Evolutionary conservation across 768 basidiomycete genomes (phyloP).

Genomic region (Chalciporus piperatus): DNA sequence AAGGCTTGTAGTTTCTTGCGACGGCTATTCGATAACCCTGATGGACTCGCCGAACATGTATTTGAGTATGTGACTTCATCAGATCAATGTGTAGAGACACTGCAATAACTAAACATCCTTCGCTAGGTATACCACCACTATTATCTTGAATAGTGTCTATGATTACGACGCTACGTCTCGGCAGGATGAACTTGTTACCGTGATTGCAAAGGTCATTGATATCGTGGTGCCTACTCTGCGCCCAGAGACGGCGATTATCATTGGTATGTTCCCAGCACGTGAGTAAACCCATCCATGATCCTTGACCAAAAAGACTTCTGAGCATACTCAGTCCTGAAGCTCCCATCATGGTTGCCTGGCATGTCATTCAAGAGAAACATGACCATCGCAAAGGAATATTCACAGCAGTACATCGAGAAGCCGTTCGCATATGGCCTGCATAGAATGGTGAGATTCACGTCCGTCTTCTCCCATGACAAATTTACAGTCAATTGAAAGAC

Average conservation of each 20-base stretch:
- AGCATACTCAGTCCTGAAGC: constrained; percentile 1
- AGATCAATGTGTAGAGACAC: too few relatives aligned
- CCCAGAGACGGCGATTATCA: not conserved
- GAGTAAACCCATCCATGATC: not conserved
- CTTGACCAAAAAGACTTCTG: not conserved
- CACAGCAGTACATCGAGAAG: not conserved
- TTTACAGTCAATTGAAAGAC: too few relatives aligned
- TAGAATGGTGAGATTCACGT: not conserved
- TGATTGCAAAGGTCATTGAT: not conserved
- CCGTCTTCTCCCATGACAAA: not conserved
- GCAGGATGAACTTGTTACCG: constrained; percentile 5
- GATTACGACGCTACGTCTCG: constrained; percentile 8
- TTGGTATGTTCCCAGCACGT: not conserved
- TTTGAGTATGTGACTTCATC: not conserved
- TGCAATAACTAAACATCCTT: too few relatives aligned
- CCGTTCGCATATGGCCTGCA: constrained; percentile 3
- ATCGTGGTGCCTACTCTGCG: not conserved
- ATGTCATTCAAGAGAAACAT: constrained; percentile 5
- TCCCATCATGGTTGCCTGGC: constrained; percentile 5
- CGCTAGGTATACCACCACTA: constrained; percentile 4
- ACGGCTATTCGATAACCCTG: not conserved
- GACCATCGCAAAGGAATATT: not conserved
- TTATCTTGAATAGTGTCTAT: constrained; percentile 6
- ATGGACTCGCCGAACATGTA: not conserved
- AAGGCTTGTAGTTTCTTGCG: constrained; percentile 3